phyloP scores from a whole-genome alignment of 2,329 filamentous ascomycete genomes.

The Tolypocladium paradoxum region DNA sequence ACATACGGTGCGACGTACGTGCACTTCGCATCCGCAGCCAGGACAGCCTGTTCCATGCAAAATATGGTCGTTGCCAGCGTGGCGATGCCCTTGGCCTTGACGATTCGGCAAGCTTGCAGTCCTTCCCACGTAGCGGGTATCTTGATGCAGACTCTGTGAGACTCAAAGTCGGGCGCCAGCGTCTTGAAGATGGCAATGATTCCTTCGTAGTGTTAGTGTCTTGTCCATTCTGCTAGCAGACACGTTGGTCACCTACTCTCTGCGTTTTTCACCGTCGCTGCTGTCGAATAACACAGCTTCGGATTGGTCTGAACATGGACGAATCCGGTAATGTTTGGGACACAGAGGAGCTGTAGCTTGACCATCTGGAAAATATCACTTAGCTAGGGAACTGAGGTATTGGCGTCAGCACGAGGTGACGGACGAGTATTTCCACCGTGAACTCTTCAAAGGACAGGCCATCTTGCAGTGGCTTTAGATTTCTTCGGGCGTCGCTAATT shows the following conservation, averaged over 20 bases:
- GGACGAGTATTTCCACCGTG: too few species aligned
- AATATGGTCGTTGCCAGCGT: conserved; percentile 56
- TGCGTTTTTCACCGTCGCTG: conserved; percentile 39
- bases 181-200: conserved; percentile 33
- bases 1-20: conserved; percentile 56
- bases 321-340: conserved; percentile 35
- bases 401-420: too few species aligned
- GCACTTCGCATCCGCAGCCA: conserved; percentile 47
- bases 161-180: conserved; percentile 31
- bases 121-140: conserved; percentile 55
- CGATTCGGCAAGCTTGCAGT: conserved; percentile 43
- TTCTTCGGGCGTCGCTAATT: conserved; percentile 12
- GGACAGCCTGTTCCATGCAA: conserved; percentile 45
- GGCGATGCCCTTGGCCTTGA: conserved; percentile 42
- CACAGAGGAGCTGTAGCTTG: conserved; percentile 40
- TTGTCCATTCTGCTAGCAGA: too few species aligned
- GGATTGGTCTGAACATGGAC: conserved; percentile 53
- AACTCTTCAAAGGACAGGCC: too few species aligned
- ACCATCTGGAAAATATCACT: conserved; percentile 35
- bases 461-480: too few species aligned
- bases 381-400: too few species aligned
- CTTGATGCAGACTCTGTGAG: conserved; percentile 48
- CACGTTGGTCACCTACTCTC: too few species aligned
- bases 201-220: too few species aligned
- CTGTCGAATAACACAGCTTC: conserved; percentile 37